Conservation (phyloP, 2,329 filamentous ascomycete species). For the Neonectria magnoliae region DNA sequence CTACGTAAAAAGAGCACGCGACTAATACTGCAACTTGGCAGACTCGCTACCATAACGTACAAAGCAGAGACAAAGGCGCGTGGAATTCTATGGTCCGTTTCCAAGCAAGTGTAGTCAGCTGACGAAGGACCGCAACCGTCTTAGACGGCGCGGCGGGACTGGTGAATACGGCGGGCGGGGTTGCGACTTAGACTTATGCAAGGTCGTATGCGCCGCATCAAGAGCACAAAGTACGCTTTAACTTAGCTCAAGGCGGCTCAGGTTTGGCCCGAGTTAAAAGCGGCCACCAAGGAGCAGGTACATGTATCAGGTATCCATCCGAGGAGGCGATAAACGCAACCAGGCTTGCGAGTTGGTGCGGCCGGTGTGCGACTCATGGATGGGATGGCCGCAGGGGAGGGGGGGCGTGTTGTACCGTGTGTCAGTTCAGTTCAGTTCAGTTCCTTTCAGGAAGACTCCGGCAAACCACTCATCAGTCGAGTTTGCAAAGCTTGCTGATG, state of each 20-base stretch:
- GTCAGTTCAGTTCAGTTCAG: not conserved
- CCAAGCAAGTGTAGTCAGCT: not conserved
- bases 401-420: slow-evolving; percentile 1
- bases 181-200: slow-evolving; percentile 12
- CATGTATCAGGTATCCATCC: not conserved
- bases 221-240: not conserved
- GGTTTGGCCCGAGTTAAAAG: slow-evolving; percentile 7
- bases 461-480: not conserved
- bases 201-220: slow-evolving; percentile 5
- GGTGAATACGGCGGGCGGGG: slow-evolving; percentile 1
- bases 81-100: not conserved
- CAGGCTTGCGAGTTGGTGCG: slow-evolving; percentile 7
- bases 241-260: not conserved
- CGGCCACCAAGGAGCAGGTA: slow-evolving; percentile 2
- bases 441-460: not conserved
- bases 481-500: not conserved
- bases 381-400: slow-evolving; percentile 7
- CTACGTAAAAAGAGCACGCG: not conserved
- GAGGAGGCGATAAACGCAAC: slow-evolving; percentile 19
- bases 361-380: slow-evolving; percentile 21
- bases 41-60: slow-evolving; percentile 3
- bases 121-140: not conserved
- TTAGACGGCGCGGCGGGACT: not conserved
- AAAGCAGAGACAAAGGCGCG: not conserved
- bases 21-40: not conserved